Evolutionary conservation across 2,329 filamentous ascomycete species (phyloP).

Genomic region (Fusarium concolor): DNA sequence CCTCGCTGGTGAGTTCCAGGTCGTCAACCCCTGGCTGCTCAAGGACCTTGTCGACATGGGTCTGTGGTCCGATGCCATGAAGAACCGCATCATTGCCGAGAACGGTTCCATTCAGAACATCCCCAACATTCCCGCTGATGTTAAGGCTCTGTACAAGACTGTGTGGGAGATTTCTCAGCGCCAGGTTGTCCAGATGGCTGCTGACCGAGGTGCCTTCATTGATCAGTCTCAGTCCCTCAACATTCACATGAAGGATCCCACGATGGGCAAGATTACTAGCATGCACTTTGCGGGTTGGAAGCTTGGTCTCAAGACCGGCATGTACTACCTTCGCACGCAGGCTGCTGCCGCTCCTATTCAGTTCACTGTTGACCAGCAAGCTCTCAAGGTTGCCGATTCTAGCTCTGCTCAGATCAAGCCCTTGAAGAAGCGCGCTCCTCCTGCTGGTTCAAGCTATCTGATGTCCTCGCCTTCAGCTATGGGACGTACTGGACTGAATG

Average conservation of each 20-base stretch:
- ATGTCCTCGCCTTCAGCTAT: conserved; percentile 70
- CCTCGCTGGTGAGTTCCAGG: conserved; percentile 97
- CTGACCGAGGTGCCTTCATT: conserved; percentile 97
- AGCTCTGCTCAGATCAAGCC: conserved; percentile 74
- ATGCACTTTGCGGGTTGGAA: conserved; percentile 99
- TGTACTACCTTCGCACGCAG: conserved; percentile 99
- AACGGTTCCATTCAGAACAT: conserved; percentile 97
- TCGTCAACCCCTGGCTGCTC: conserved; percentile 98
- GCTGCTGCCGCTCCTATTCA: conserved; percentile 97
- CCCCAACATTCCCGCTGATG: conserved; percentile 93
- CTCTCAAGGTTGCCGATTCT: conserved; percentile 86
- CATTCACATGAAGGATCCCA: conserved; percentile 99
- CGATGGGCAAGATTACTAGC: conserved; percentile 99
- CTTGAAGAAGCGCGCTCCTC: conserved; percentile 76
- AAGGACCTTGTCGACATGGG: conserved; percentile 99
- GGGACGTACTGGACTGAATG: conserved; percentile 73
- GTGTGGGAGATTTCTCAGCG: conserved; percentile 99
- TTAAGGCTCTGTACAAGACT: conserved; percentile 98
- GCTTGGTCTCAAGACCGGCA: conserved; percentile 98
- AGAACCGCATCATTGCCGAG: conserved; percentile 99
- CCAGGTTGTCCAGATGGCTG: conserved; percentile 96
- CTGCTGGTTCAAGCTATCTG: conserved; percentile 59
- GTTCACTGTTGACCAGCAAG: conserved; percentile 98
- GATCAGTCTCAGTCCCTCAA: conserved; percentile 99
- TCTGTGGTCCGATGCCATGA: conserved; percentile 99